These are phyloP conservation scores for Maudiozyma barnettii DNA, from an alignment of 805 yeast species.

Conservation along the genomic window DNA sequence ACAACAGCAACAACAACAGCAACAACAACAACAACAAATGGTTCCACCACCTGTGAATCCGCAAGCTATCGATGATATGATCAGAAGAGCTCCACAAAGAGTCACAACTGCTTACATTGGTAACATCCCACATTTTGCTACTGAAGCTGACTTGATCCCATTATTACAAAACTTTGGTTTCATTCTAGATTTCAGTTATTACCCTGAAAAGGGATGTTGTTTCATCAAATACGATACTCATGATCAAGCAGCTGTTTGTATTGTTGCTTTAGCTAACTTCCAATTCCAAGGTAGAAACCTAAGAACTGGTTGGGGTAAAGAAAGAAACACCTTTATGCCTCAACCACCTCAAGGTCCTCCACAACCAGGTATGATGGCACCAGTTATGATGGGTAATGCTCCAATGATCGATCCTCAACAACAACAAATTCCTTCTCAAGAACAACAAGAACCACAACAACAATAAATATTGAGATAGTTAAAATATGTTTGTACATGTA, in stretches of 20 bases:
- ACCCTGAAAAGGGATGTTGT: conserved; percentile 77
- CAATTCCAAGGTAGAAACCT: conserved; percentile 67
- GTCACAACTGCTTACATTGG: conserved; percentile 78
- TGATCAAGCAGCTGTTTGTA: conserved; percentile 82
- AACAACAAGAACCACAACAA: conserved; percentile 1
- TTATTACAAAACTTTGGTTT: conserved; percentile 71
- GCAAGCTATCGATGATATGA: conserved; percentile 57
- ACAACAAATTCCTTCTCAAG: conserved; percentile 4
- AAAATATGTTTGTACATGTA: conserved; percentile 1
- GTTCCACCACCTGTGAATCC: conserved; percentile 34
- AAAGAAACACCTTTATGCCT: conserved; percentile 31
- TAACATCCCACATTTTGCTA: conserved; percentile 67
- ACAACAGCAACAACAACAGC: conserved; percentile 5
- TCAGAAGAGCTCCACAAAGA: conserved; percentile 63
- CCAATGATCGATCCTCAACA: conserved; percentile 3
- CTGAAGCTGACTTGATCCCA: conserved; percentile 64
- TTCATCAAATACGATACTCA: conserved; percentile 81
- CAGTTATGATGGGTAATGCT: conserved; percentile 4
- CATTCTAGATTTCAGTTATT: conserved; percentile 70
- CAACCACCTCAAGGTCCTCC: conserved; percentile 12
- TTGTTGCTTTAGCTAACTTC: conserved; percentile 64
- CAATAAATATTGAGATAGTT: conserved; percentile 7
- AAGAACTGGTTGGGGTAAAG: conserved; percentile 85
- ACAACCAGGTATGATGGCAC: conserved; percentile 8
- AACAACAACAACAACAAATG: conserved; percentile 13